Conservation (phyloP, 2,329 filamentous ascomycete species). For the Nannizziopsis barbatae region DNA sequence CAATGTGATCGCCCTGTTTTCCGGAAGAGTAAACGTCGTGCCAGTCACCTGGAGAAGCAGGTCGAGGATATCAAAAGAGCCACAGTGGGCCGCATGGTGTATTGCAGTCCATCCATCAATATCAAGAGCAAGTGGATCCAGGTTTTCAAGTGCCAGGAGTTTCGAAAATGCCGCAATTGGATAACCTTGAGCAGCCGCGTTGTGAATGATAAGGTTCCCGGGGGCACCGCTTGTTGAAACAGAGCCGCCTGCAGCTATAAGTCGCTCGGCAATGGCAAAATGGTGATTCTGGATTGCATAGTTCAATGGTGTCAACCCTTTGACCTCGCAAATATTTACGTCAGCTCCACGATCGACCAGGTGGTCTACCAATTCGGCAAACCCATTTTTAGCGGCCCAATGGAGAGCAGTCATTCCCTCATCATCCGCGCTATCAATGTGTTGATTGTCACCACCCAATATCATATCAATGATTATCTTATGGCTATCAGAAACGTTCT, state of each 20-base stretch:
- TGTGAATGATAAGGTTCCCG: not conserved
- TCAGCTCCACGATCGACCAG: not conserved
- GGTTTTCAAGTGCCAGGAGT: not conserved
- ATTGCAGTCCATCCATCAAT: constrained; percentile 1
- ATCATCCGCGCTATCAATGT: not conserved
- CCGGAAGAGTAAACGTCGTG: no score
- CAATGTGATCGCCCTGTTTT: not conserved
- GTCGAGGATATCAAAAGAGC: not conserved
- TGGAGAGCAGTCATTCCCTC: not conserved
- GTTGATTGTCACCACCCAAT: not conserved
- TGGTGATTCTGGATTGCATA: not conserved
- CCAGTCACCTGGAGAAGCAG: not conserved
- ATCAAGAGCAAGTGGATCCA: constrained; percentile 1
- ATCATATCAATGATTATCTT: not conserved
- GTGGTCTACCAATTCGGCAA: not conserved
- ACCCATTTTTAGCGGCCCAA: constrained; percentile 1
- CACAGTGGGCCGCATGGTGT: not conserved
- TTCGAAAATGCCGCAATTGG: not conserved
- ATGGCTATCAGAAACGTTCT: not conserved
- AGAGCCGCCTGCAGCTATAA: not conserved
- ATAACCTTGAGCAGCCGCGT: constrained; percentile 5
- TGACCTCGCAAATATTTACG: not conserved
- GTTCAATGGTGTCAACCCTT: not conserved
- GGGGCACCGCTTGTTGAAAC: not conserved
- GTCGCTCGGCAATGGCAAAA: not conserved